Percentiles rank a stretch among this genome's conserved stretches.
phyloP scores from a whole-genome alignment of 371 early-diverging fungal genomes.

The Rhizopus sp. region DNA sequence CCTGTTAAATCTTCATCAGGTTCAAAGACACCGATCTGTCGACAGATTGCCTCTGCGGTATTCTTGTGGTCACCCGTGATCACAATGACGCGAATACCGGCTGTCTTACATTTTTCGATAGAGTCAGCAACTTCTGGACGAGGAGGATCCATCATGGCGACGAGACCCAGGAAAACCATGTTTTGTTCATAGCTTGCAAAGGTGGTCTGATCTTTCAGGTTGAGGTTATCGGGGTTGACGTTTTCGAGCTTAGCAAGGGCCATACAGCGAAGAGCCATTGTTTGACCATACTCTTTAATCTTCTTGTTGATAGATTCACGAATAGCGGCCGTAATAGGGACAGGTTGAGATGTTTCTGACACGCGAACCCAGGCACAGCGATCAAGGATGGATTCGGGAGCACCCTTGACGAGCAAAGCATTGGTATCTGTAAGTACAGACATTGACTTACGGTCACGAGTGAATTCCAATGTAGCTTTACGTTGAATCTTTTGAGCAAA shows the following conservation, averaged over 20 bases:
- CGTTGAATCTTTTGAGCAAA: constrained; percentile 56
- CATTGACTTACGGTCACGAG: constrained; percentile 96
- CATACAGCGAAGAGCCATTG: constrained; percentile 82
- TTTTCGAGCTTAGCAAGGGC: constrained; percentile 87
- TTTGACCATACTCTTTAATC: constrained; percentile 77
- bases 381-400: constrained; percentile 92
- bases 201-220: constrained; percentile 62
- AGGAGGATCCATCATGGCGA: constrained; percentile 97
- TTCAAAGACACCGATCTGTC: constrained; percentile 90
- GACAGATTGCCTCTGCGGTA: constrained; percentile 95
- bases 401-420: constrained; percentile 87
- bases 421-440: constrained; percentile 72
- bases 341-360: constrained; percentile 51
- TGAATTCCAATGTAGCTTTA: constrained; percentile 85
- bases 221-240: constrained; percentile 48
- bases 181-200: constrained; percentile 75
- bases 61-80: constrained; percentile 98
- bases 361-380: constrained; percentile 72
- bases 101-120: constrained; percentile 83
- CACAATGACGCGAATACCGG: constrained; percentile 96
- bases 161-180: constrained; percentile 92
- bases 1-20: constrained; percentile 68
- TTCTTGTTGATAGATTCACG: constrained; percentile 67
- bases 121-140: constrained; percentile 89
- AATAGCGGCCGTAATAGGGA: constrained; percentile 71